Conservation (phyloP, 176 grass and related monocot species). For the Phragmites australis region DNA sequence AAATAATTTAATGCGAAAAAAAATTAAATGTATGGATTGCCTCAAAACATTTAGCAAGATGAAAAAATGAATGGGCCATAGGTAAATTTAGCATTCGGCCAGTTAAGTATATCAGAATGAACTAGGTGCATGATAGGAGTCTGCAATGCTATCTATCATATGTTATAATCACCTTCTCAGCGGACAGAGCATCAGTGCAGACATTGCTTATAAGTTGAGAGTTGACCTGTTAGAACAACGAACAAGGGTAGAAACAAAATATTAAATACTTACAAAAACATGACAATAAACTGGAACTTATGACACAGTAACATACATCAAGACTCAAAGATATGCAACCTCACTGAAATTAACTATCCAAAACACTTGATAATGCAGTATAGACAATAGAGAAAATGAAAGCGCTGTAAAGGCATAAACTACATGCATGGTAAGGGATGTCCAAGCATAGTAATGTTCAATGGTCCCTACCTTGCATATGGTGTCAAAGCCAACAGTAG, state of each 20-base stretch:
- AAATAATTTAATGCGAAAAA: too few relatives aligned
- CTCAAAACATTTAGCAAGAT: neutral
- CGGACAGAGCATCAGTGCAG: slow-evolving; percentile 94
- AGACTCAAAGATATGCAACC: neutral
- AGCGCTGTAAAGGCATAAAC: slow-evolving; percentile 1
- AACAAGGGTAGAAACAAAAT: neutral
- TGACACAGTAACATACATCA: slow-evolving; percentile 1
- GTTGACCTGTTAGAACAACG: slow-evolving; percentile 73
- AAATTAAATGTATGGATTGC: slow-evolving; percentile 4
- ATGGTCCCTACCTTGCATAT: slow-evolving; percentile 77
- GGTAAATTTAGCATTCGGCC: neutral
- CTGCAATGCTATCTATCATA: slow-evolving; percentile 4
- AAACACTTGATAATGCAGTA: neutral
- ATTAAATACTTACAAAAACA: slow-evolving; percentile 3
- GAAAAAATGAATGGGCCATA: neutral
- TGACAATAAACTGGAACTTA: neutral
- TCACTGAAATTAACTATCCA: neutral
- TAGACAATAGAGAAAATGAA: neutral
- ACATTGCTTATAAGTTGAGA: slow-evolving; percentile 98
- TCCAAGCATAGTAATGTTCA: slow-evolving; percentile 1
- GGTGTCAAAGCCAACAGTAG: slow-evolving; percentile 96
- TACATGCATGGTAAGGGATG: neutral
- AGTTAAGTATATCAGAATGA: slow-evolving; percentile 24
- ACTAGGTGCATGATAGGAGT: neutral
- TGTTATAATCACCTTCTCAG: slow-evolving; percentile 82